Conservation (phyloP, 495 filamentous ascomycete species). For the Cercophora newfieldiana region DNA sequence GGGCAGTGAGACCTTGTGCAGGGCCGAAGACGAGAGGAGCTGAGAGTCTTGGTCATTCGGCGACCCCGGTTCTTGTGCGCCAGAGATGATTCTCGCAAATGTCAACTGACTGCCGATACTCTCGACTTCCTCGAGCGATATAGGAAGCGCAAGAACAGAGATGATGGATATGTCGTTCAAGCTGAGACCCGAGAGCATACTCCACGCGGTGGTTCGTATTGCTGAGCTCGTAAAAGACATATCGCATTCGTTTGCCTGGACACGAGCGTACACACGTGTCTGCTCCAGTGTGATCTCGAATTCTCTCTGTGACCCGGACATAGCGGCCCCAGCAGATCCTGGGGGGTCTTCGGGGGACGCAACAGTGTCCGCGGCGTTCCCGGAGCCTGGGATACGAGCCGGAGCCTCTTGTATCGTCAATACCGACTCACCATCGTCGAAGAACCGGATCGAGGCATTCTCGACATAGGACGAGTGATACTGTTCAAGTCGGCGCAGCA, state of each 20-base stretch:
- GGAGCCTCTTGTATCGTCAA: background rate
- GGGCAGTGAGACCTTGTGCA: background rate
- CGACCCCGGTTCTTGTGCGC: background rate
- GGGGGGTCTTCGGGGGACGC: background rate
- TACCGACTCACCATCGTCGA: background rate
- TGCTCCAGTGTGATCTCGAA: background rate
- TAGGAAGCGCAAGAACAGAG: background rate
- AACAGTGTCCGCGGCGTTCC: background rate
- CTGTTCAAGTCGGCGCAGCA: constrained; percentile 2
- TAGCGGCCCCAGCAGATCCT: background rate
- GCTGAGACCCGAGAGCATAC: background rate
- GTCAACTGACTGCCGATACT: background rate
- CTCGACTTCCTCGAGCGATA: background rate
- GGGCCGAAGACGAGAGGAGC: background rate
- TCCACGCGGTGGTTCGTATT: background rate
- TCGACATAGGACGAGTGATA: background rate
- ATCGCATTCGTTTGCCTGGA: background rate
- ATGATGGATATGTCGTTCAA: background rate
- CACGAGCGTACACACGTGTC: background rate
- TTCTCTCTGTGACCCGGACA: background rate
- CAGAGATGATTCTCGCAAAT: constrained; percentile 1
- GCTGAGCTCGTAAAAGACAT: background rate
- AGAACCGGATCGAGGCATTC: background rate
- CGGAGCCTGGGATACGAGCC: background rate
- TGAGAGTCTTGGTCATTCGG: background rate